Percentiles rank a stretch among this genome's conserved stretches.
Conservation (phyloP, 2,329 filamentous ascomycete genomes). For the Colletotrichum sp. region DNA sequence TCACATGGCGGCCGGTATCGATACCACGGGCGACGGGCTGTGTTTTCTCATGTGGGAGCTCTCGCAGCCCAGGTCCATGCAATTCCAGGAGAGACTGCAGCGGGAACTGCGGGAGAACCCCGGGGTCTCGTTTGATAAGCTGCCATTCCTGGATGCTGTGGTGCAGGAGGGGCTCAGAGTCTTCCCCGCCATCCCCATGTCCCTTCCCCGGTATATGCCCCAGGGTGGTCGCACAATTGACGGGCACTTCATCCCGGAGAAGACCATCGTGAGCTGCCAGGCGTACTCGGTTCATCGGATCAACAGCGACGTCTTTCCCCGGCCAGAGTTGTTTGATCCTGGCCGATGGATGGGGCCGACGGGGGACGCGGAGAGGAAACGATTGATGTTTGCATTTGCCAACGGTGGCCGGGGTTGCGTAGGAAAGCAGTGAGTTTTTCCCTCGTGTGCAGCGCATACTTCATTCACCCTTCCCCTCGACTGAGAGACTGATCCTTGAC, state of each 20-base stretch:
- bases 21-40: constrained; percentile 72
- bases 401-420: constrained; percentile 70
- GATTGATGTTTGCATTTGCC: constrained; percentile 70
- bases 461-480: neutral
- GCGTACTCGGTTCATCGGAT: constrained; percentile 65
- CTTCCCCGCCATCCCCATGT: constrained; percentile 71
- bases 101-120: constrained; percentile 54
- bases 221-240: constrained; percentile 59
- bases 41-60: constrained; percentile 77
- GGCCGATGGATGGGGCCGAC: constrained; percentile 81
- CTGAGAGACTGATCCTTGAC: constrained; percentile 30
- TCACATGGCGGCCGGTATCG: constrained; percentile 75
- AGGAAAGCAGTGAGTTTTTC: constrained; percentile 64
- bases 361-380: constrained; percentile 73
- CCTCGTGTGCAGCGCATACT: neutral
- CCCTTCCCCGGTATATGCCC: constrained; percentile 65
- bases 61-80: constrained; percentile 60
- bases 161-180: constrained; percentile 67
- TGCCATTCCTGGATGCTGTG: constrained; percentile 67
- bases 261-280: constrained; percentile 65
- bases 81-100: constrained; percentile 57
- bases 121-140: constrained; percentile 47
- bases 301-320: constrained; percentile 72
- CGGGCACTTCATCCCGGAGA: constrained; percentile 56
- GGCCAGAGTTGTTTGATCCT: constrained; percentile 79